phyloP scores from a whole-genome alignment of 805 yeast genomes.

The Hagleromyces aurorensis region DNA sequence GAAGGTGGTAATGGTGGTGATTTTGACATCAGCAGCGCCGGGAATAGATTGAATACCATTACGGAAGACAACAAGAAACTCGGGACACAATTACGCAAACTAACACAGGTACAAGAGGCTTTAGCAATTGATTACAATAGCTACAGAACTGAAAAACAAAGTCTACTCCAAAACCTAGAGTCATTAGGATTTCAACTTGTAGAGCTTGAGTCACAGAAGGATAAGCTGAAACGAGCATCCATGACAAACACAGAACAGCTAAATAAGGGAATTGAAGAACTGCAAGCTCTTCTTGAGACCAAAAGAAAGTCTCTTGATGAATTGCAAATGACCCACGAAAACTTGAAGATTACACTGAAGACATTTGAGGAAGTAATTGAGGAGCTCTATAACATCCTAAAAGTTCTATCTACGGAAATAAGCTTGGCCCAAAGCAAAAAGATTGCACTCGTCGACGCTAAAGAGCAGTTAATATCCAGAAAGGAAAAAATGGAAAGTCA shows the following conservation, averaged over 20 bases:
- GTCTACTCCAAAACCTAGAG: conserved; percentile 50
- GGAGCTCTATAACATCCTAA: conserved; percentile 24
- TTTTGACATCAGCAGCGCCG: conserved; percentile 8
- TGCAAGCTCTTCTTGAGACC: conserved; percentile 37
- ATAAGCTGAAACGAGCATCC: conserved; percentile 50
- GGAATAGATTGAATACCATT: conserved; percentile 34
- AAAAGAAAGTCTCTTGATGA: conserved; percentile 35
- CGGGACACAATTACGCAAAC: conserved; percentile 52
- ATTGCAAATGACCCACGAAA: conserved; percentile 42
- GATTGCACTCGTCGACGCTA: conserved; percentile 41
- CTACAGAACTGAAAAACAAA: conserved; percentile 56
- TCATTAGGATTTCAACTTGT: conserved; percentile 48
- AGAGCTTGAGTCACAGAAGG: conserved; percentile 51
- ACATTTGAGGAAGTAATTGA: conserved; percentile 39
- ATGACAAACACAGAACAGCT: conserved; percentile 53
- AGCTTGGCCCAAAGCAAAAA: conserved; percentile 33
- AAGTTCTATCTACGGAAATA: conserved; percentile 41
- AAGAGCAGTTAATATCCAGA: conserved; percentile 38
- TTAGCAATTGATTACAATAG: conserved; percentile 53
- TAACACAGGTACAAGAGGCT: conserved; percentile 55
- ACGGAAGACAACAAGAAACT: conserved; percentile 45
- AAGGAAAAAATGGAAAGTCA: conserved; percentile 34
- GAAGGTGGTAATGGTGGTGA: conserved; percentile 28
- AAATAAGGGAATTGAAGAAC: conserved; percentile 43
- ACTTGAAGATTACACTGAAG: conserved; percentile 46